These are phyloP conservation scores for Sclerotinia borealis DNA, from an alignment of 2,329 filamentous ascomycete genomes.

Conservation along the genomic window DNA sequence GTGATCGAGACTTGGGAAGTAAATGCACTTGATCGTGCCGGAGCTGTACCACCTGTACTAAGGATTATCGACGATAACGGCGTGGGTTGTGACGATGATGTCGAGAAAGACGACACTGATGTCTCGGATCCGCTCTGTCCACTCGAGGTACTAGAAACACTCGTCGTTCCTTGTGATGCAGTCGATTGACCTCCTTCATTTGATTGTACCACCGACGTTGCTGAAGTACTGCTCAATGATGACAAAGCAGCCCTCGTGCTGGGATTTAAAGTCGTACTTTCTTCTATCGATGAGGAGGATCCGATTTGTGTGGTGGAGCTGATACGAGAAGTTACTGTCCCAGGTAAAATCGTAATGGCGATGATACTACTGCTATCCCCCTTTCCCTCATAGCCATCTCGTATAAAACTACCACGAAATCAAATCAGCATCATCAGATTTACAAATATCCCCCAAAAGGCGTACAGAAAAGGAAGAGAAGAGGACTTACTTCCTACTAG, in stretches of 20 bases:
- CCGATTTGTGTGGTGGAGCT: not conserved
- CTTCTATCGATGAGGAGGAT: not conserved
- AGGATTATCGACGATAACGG: not conserved
- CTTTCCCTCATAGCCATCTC: not conserved
- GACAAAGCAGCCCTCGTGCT: not conserved
- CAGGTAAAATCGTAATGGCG: not conserved
- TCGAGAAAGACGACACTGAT: not conserved
- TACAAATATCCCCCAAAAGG: not conserved
- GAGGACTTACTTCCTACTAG: constrained; percentile 1
- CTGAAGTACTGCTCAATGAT: not conserved
- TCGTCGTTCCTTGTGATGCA: not conserved
- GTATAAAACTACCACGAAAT: not conserved
- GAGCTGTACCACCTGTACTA: not conserved
- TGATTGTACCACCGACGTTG: not conserved
- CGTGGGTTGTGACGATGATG: not conserved
- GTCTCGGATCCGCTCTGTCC: not conserved
- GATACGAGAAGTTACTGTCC: not conserved
- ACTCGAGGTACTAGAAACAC: not conserved
- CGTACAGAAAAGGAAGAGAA: not conserved
- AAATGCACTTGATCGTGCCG: not conserved
- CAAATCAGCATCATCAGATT: not conserved
- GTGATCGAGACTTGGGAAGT: not conserved
- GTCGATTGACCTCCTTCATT: not conserved
- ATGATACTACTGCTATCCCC: not conserved
- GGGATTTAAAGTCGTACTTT: not conserved